phyloP scores from a whole-genome alignment of 768 basidiomycete species.

The Collybiopsis confluens region DNA sequence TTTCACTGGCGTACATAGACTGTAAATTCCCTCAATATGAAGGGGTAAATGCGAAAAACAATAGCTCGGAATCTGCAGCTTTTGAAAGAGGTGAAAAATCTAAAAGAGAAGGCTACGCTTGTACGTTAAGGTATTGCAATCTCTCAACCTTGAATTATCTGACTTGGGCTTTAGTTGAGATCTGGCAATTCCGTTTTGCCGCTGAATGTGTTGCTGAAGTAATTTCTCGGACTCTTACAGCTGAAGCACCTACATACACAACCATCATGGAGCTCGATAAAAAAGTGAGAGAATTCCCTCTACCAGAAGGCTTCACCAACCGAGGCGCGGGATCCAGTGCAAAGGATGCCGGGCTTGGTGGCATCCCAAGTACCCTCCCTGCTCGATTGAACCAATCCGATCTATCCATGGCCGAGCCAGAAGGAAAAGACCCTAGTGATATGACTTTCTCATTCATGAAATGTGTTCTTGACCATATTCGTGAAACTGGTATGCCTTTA shows the following conservation, averaged over 20 bases:
- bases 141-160: background rate
- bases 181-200: conserved; percentile 64
- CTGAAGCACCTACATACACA: conserved; percentile 59
- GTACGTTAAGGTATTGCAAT: conserved; percentile 7
- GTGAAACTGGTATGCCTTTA: conserved; percentile 36
- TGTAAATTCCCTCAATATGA: conserved; percentile 52
- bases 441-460: conserved; percentile 37
- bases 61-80: background rate
- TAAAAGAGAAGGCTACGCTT: conserved; percentile 20
- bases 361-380: conserved; percentile 7
- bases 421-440: conserved; percentile 15
- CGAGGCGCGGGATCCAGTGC: conserved; percentile 1
- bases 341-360: conserved; percentile 14
- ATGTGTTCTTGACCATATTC: conserved; percentile 45
- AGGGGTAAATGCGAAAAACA: conserved; percentile 20
- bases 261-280: conserved; percentile 66
- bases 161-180: conserved; percentile 37
- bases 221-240: conserved; percentile 53
- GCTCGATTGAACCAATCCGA: conserved; percentile 8
- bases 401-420: background rate
- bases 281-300: conserved; percentile 62
- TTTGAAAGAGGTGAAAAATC: background rate
- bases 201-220: conserved; percentile 64
- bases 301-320: conserved; percentile 43
- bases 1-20: conserved; percentile 63